phyloP scores from a whole-genome alignment of 2,329 filamentous ascomycete genomes.

The Trichoderma sp. region DNA sequence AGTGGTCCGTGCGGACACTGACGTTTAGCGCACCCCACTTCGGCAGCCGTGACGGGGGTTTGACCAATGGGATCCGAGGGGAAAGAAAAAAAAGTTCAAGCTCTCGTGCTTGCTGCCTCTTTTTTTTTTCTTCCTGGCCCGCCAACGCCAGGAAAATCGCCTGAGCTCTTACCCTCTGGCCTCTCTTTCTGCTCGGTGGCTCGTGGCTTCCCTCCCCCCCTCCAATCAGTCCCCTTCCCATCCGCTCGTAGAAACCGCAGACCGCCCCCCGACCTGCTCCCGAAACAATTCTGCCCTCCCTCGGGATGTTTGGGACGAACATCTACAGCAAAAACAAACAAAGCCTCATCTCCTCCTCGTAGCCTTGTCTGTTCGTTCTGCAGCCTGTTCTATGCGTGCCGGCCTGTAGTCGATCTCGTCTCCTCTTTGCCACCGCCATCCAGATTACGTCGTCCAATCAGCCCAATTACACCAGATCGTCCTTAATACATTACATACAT shows the following conservation, averaged over 20 bases:
- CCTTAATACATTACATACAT: constrained; percentile 4
- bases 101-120: constrained; percentile 38
- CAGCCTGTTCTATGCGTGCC: constrained; percentile 17
- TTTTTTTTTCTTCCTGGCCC: constrained; percentile 27
- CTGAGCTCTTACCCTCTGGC: constrained; percentile 28
- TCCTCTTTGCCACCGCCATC: constrained; percentile 21
- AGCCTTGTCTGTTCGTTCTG: not conserved
- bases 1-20: constrained; percentile 32
- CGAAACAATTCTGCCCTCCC: constrained; percentile 29
- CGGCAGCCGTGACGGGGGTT: constrained; percentile 39
- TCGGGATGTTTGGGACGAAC: constrained; percentile 19
- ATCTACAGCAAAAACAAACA: constrained; percentile 19
- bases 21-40: constrained; percentile 39
- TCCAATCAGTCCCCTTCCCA: constrained; percentile 23
- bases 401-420: constrained; percentile 21
- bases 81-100: constrained; percentile 43
- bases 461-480: constrained; percentile 5
- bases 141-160: constrained; percentile 33
- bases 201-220: not conserved
- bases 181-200: constrained; percentile 10
- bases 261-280: constrained; percentile 34
- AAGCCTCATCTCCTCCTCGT: constrained; percentile 11
- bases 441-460: constrained; percentile 5
- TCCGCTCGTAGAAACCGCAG: constrained; percentile 31
- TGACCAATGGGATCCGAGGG: constrained; percentile 38